Evolutionary conservation across 495 filamentous ascomycete genomes (phyloP).

Genomic region (Penicillium pulvis): DNA sequence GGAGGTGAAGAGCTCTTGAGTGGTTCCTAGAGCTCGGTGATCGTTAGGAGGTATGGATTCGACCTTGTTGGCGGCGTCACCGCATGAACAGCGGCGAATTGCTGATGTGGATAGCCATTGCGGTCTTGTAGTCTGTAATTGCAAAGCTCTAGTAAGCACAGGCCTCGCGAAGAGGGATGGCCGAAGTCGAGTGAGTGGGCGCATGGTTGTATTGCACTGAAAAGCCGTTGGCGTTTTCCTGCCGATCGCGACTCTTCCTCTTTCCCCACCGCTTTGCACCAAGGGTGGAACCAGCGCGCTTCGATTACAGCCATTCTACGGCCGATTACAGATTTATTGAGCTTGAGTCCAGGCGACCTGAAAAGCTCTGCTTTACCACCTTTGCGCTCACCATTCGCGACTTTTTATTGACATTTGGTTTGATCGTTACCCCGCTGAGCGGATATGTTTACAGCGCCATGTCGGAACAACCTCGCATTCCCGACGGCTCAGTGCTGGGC

Average conservation of each 20-base stretch:
- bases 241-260: constrained; percentile 17
- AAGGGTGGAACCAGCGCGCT: constrained; percentile 8
- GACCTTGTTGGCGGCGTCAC: constrained; percentile 30
- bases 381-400: background rate
- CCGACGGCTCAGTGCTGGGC: constrained; percentile 33
- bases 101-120: constrained; percentile 41
- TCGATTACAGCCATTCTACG: background rate
- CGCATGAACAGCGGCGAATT: constrained; percentile 41
- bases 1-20: constrained; percentile 77
- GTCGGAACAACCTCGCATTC: constrained; percentile 25
- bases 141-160: constrained; percentile 5
- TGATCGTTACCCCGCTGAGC: constrained; percentile 1
- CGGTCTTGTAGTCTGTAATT: constrained; percentile 10
- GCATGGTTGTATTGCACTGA: constrained; percentile 31
- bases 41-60: constrained; percentile 46
- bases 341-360: background rate
- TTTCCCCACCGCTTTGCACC: constrained; percentile 31
- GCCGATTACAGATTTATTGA: background rate
- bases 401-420: background rate
- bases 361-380: background rate
- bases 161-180: constrained; percentile 18
- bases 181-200: constrained; percentile 27
- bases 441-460: constrained; percentile 28
- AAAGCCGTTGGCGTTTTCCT: constrained; percentile 16
- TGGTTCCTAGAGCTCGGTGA: constrained; percentile 70